phyloP scores from a whole-genome alignment of 1,284 basidiomycete species.

The Xerocomus nothofagi region DNA sequence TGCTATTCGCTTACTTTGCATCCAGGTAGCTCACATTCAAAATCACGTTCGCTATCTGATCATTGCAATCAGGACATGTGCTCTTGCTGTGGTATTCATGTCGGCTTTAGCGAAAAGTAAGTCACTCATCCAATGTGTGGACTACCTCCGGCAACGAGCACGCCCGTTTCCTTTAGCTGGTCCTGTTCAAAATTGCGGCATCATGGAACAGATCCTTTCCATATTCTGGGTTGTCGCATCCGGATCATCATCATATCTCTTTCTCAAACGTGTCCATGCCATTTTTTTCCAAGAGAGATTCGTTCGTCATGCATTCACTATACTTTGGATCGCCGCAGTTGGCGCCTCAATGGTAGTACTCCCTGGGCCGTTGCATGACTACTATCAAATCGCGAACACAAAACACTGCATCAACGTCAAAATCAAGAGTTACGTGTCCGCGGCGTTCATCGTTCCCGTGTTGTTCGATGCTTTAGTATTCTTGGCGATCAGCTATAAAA shows the following conservation, averaged over 20 bases:
- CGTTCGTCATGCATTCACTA: slow-evolving; percentile 21
- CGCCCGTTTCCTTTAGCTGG: slow-evolving; percentile 16
- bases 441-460: slow-evolving; percentile 24
- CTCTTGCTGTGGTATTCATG: slow-evolving; percentile 22
- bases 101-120: slow-evolving; percentile 23
- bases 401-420: slow-evolving; percentile 20
- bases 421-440: slow-evolving; percentile 17
- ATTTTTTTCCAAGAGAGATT: slow-evolving; percentile 21
- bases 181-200: slow-evolving; percentile 23
- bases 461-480: slow-evolving; percentile 33
- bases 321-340: slow-evolving; percentile 28
- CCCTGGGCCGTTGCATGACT: slow-evolving; percentile 12
- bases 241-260: slow-evolving; percentile 31
- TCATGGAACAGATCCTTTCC: slow-evolving; percentile 13
- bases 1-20: slow-evolving; percentile 28
- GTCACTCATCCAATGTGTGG: not conserved
- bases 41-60: slow-evolving; percentile 5
- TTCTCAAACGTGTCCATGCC: slow-evolving; percentile 35
- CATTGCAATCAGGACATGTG: slow-evolving; percentile 14
- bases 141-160: not conserved
- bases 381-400: slow-evolving; percentile 26
- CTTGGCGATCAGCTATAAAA: slow-evolving; percentile 27
- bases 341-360: slow-evolving; percentile 22
- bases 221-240: slow-evolving; percentile 26
- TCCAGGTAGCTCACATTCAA: slow-evolving; percentile 24